Base-by-base conservation (phyloP, 257 asterid species). In the Capsicum chinense region DNA sequence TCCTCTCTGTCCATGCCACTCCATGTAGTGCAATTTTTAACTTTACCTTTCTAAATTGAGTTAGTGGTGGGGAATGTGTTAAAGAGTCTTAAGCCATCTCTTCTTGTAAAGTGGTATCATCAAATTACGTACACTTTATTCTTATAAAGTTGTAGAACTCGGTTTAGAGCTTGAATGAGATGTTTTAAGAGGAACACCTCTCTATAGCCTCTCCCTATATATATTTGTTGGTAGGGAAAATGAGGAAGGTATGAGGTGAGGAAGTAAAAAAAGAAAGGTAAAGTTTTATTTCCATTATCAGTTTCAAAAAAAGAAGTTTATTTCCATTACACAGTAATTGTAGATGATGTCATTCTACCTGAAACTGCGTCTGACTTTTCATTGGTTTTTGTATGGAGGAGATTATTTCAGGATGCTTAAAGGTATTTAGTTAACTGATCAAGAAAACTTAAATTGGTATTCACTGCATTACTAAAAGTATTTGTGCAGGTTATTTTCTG, bases 401-500 rank as follows among this genome's bases (percentile, higher is more conserved):
- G 44, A 4, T 71, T 71, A 44, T 71, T 71, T 47, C 17, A 44
- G 33, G 57, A 44, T 71, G 79, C 58, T 71, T 71, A 71, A 47
- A 17, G 79, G 17, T 71, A 71, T 44, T 73, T 12, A 26, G 60
- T 73, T 73, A 42, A 73, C 59, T 73, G 80, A 73, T 73, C 80
- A 73, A 19, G 35, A 19, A 48, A 48, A 13, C 42, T 73, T 73
- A 19, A 73, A 48, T 73, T 48, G 59, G 80, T 19, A 73, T 73
- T 73, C 80, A 73, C 80, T 73, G 60, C 59, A 73, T 73, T 73
- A 48, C 80, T 48, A 48, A 19, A 73, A 86, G 84, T 87, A 80
- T 86, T 85, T 86, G 26, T 91, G 89, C 98, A 96, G 99, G 98
- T 91, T 96, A 88, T 97, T 96, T 83, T 93, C 98, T 37, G 99